phyloP scores from a whole-genome alignment of 257 asterid genomes.

The Petunia secreta region DNA sequence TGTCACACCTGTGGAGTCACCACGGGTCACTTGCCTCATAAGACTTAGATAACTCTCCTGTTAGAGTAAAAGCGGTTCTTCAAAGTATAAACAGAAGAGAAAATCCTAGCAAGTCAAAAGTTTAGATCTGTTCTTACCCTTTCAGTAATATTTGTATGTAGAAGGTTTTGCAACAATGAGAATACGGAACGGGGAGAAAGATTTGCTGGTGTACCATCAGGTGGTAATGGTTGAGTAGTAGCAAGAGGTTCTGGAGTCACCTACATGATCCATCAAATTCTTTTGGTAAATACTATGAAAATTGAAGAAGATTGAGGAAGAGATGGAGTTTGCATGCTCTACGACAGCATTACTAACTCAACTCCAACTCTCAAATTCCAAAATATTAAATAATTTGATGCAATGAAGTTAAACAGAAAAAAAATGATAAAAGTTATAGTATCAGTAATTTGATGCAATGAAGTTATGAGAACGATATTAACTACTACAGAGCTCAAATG shows the following conservation, averaged over 20 bases:
- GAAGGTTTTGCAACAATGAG: conserved; percentile 62
- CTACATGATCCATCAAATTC: conserved; percentile 43
- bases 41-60: conserved; percentile 70
- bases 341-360: neutral
- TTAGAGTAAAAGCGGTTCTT: neutral
- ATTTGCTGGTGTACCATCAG: conserved; percentile 58
- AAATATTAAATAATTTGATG: neutral
- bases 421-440: conserved; percentile 4
- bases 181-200: conserved; percentile 49
- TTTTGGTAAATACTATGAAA: neutral
- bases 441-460: neutral
- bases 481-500: conserved; percentile 12
- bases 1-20: conserved; percentile 65
- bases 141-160: conserved; percentile 72
- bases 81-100: conserved; percentile 3
- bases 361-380: conserved; percentile 14
- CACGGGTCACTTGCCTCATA: conserved; percentile 66
- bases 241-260: conserved; percentile 62
- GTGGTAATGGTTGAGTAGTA: conserved; percentile 38
- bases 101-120: conserved; percentile 2
- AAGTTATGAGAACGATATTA: neutral
- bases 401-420: neutral
- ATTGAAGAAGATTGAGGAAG: neutral
- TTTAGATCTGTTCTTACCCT: conserved; percentile 56
- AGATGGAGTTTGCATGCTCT: neutral